Base-by-base conservation (phyloP, 495 filamentous ascomycete species). In the Neurospora sp. region DNA sequence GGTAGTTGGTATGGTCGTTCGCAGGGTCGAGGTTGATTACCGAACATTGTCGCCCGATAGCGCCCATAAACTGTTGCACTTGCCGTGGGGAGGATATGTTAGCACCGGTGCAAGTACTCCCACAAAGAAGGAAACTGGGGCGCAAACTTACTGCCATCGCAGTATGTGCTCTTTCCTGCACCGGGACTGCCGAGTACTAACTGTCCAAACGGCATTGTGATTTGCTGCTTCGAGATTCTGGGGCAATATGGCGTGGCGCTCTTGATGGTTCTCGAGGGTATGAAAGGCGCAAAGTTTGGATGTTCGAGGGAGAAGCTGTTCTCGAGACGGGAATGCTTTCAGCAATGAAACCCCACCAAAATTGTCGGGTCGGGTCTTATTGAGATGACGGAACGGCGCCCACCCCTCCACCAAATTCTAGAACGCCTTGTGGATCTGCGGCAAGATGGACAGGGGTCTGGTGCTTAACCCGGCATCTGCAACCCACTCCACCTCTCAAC, bases 1-100 rank as follows among this genome's bases (percentile, higher is more conserved):
- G 89, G 77, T 94, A 95, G 46, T 84, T 89, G 3, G 89, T 92
- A 69, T 86, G 85, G 78, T 99, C 96, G 85, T 99, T 99, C 66
- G 96, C 96, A 41, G 96, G 96, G 84, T 99, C 96, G 74, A 99
- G 91, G 82, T 99, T 99, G 72, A 97, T 92, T 48, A 97, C 88
- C 14, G 94, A 96, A 85, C 93, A 97, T 84, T 96, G 94, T 46
- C 96, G 91, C 48, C 93, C 93, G 78, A 99, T 97, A 70, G 96
- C 94, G 72, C 89, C 89, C 85, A 98, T 91, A 86, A 98, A 98
- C 84, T 99, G 96, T 77, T 97, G 93, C 93, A 99, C 86, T 89
- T 35, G 35, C 46, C 71, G 59, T 16, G 31, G 31, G 31, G 31
- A 48, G 40, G 71, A 9, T 11, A 27, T 9, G 72, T 77, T 70